Conservation (phyloP, 768 basidiomycete genomes). For the Sutorius australiensis region DNA sequence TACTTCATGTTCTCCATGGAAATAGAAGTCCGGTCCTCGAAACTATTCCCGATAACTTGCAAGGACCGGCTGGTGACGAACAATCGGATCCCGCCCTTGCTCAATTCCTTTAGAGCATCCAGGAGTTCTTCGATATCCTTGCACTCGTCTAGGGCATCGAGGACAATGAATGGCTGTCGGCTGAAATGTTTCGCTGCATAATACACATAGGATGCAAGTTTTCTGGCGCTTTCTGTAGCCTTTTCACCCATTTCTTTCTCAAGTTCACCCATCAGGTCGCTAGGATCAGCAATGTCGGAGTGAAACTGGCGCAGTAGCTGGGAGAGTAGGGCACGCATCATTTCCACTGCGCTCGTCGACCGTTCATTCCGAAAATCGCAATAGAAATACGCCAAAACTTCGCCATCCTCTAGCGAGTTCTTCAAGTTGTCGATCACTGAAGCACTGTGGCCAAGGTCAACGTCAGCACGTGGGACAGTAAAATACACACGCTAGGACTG, state of each 20-base stretch:
- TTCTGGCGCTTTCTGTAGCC: neutral
- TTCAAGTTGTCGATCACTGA: neutral
- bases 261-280: neutral
- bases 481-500: neutral
- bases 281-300: neutral
- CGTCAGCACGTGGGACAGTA: neutral
- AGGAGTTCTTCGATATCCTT: conserved; percentile 2
- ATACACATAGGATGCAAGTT: neutral
- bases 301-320: neutral
- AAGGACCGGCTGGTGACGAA: conserved; percentile 7
- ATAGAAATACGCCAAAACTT: neutral
- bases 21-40: neutral
- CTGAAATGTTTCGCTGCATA: neutral
- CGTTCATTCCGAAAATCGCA: neutral
- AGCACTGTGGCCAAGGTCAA: neutral
- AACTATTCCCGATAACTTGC: conserved; percentile 1
- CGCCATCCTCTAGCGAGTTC: neutral
- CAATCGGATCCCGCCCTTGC: neutral
- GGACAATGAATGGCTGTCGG: neutral
- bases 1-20: neutral
- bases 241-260: neutral
- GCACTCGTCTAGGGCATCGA: conserved; percentile 16
- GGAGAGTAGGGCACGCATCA: neutral
- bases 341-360: neutral
- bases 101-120: neutral